Conservation (phyloP, 441 rosid genomes). For the Monsonia emarginata region DNA sequence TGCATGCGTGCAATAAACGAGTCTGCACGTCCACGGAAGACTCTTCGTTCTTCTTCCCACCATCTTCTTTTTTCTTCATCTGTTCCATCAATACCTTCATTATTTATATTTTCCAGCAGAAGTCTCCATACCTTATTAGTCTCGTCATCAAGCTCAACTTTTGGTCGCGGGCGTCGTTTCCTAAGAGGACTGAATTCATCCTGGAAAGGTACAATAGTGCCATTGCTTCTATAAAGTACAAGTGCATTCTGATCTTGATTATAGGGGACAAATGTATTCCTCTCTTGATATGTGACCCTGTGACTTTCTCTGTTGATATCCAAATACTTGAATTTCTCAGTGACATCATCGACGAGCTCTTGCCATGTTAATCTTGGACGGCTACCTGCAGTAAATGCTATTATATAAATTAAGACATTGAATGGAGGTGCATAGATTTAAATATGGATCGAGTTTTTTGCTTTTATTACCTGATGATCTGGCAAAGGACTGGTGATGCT, state of each 20-base stretch:
- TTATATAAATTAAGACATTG: constrained; percentile 13
- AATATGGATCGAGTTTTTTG: neutral
- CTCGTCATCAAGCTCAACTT: constrained; percentile 80
- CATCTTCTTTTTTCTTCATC: constrained; percentile 35
- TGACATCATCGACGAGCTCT: constrained; percentile 28
- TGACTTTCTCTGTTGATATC: constrained; percentile 37
- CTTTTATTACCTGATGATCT: constrained; percentile 35
- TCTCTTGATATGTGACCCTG: constrained; percentile 20
- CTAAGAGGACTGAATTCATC: constrained; percentile 24
- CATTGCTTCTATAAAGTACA: constrained; percentile 43
- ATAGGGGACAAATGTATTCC: constrained; percentile 44
- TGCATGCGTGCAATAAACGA: constrained; percentile 96
- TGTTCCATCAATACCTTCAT: constrained; percentile 40
- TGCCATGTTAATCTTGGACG: constrained; percentile 34
- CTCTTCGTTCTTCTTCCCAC: constrained; percentile 88
- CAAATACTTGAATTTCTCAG: constrained; percentile 27
- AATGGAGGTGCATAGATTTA: constrained; percentile 4
- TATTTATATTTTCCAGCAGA: constrained; percentile 62
- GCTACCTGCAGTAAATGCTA: constrained; percentile 36
- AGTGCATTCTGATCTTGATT: constrained; percentile 41
- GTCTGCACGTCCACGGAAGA: constrained; percentile 73
- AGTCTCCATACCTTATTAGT: constrained; percentile 80
- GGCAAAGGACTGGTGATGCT: constrained; percentile 24
- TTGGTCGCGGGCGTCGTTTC: constrained; percentile 64
- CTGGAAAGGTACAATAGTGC: constrained; percentile 40